Evolutionary conservation across 306 rosid genomes (phyloP), one percentile per base, ranked within the genome.

Genomic region (Acacia crassicarpa): DNA sequence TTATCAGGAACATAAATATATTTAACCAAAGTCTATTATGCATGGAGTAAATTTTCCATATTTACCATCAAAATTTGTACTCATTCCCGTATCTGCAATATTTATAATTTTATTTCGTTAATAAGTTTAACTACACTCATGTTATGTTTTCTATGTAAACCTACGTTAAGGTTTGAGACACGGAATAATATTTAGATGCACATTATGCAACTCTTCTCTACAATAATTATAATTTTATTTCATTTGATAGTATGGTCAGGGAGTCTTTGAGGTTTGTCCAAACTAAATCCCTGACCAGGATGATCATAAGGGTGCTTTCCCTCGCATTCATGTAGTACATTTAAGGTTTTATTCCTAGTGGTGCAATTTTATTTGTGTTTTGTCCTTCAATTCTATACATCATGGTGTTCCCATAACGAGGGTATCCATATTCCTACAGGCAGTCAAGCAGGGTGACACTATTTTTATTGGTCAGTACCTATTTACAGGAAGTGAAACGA

Each of bases 401-500:
- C 16, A 43, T 72, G 33, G 16, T 38, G 40, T 66, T 66, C 32
- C 19, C 33, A 33, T 66, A 67, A 78, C 71, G 49, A 61, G 38
- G 25, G 59, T 58, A n/a, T 80, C 43, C 4, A n/a, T 76, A 68
- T 46, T 75, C 79, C 73, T 80, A 49, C 61, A 84, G 87, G 84
- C 84, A 35, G 87, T 84, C 81, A 84, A 79, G 69, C 76, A 80
- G 75, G 87, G 87, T 46, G 87, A 84, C 80, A 69, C 81, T 61
- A 84, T 84, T 75, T 84, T 84, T 80, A 84, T 84, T 19, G 87
- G 87, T 75, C 87, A 84, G 44, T 84, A 84, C 58, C 73, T 84
- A 75, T 84, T 84, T 75, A 84, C 87, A 6, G 87, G 87, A 75
- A 84, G 78, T 69, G 87, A 84, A 84, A 84, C 84, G 27, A 84